Base-by-base conservation (phyloP, 768 basidiomycete species). In the Wakefieldia striispora region DNA sequence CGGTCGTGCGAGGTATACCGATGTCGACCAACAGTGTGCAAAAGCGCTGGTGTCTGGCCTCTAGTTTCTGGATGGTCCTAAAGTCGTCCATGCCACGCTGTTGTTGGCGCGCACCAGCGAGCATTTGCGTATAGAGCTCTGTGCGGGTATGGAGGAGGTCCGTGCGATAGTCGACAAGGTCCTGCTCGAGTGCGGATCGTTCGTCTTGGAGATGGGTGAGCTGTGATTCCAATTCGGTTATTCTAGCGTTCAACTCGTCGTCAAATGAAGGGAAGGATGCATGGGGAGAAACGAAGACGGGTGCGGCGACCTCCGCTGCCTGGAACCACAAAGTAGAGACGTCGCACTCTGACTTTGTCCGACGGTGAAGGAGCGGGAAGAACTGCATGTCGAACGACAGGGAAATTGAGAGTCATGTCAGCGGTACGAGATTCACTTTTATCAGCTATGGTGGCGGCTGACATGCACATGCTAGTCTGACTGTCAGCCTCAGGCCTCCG, bases 331-430 rank as follows among this genome's bases (percentile, higher is more conserved):
- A 53, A 17, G 48, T 53, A 21, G 62, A 59, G 44, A 75, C 70
- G 19, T 72, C 70, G 31, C 71, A 55, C 26, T 75, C 77, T 17
- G 78, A 80, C 60, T 70, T 75, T 46, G 76, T 68, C 50, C 70
- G 73, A 57, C 76, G 75, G 54, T 79, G 74, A 21, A 76, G 72
- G 23, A 77, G 65, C 53, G 66, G 67, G 69, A 77, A 76, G 57
- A 78, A 75, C 6, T 70, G 72, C 78, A 79, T 79, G 50, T 43
- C 47, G 42, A 43, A 23, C 19, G 24, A 16, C 9, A n/a, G n/a
- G 19, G 34, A 41, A 33, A 21, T 14, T 7, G 5, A 21, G 34
- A 7, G 10, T 2, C 19, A 29, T 11, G n/a, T n/a, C n/a, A n/a
- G n/a, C n/a, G 27, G 26, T 6, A 4, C 13, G 27, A 31, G 41